Evolutionary conservation across 176 grass and related monocot species (phyloP).

Genomic region (Typha latifolia): DNA sequence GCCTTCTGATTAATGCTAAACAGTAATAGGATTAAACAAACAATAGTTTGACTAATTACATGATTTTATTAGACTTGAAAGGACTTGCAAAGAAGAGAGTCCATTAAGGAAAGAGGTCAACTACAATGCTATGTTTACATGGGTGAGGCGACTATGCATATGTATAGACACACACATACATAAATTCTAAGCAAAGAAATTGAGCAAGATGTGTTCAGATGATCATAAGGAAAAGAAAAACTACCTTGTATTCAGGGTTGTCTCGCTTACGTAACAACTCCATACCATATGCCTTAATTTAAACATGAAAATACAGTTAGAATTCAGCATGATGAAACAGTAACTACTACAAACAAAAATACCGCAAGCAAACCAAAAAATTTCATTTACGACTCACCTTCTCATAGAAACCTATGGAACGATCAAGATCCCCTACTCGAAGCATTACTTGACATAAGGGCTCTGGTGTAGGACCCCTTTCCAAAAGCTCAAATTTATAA

Average conservation of each 20-base stretch:
- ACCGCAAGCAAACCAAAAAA: not conserved
- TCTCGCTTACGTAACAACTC: constrained; percentile 87
- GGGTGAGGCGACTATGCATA: too few species aligned
- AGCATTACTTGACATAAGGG: constrained; percentile 74
- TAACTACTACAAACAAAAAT: not conserved
- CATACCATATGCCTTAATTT: constrained; percentile 90
- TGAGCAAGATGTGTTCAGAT: not conserved
- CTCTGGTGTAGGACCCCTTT: constrained; percentile 51
- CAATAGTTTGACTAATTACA: too few species aligned
- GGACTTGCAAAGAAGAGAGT: too few species aligned
- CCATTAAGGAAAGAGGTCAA: too few species aligned
- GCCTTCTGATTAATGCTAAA: too few species aligned
- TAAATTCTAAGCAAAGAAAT: constrained; percentile 4
- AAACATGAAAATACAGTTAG: constrained; percentile 11
- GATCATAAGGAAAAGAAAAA: constrained; percentile 5
- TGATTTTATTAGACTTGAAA: too few species aligned
- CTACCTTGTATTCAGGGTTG: constrained; percentile 89
- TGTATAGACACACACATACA: too few species aligned
- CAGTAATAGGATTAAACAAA: too few species aligned
- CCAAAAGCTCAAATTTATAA: constrained; percentile 79
- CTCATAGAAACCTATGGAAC: constrained; percentile 59
- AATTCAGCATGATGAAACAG: not conserved
- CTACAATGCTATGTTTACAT: too few species aligned
- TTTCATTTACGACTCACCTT: constrained; percentile 26
- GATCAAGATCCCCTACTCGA: constrained; percentile 44